Percentiles rank a stretch among this genome's conserved stretches.
phyloP scores from a whole-genome alignment of 306 rosid genomes.

The Begonia masoniana region DNA sequence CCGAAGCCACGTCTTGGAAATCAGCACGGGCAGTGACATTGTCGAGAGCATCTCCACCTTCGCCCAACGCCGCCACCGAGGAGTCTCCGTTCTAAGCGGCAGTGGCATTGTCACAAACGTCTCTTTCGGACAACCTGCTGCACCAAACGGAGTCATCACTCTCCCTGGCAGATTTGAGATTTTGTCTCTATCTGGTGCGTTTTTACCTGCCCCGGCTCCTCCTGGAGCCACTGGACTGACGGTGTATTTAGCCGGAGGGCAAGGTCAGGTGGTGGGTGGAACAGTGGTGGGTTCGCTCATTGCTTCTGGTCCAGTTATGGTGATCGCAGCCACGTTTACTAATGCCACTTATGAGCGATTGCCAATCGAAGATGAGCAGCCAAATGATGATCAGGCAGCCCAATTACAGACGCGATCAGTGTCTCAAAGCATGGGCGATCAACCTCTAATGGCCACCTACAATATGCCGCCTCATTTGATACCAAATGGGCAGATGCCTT shows the following conservation, averaged over 20 bases:
- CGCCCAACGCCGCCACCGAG: slow-evolving; percentile 72
- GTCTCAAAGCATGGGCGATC: slow-evolving; percentile 32
- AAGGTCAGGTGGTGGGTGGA: slow-evolving; percentile 88
- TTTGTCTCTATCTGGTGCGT: slow-evolving; percentile 62
- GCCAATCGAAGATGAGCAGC: slow-evolving; percentile 47
- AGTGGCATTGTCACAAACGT: slow-evolving; percentile 64
- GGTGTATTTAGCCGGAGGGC: slow-evolving; percentile 56
- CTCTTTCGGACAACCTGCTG: slow-evolving; percentile 53
- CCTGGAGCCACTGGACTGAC: slow-evolving; percentile 64
- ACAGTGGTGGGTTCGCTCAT: slow-evolving; percentile 52
- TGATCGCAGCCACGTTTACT: slow-evolving; percentile 71
- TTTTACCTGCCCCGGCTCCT: slow-evolving; percentile 73
- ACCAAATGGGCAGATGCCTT: slow-evolving; percentile 61
- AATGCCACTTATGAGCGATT: slow-evolving; percentile 76
- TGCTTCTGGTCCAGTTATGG: slow-evolving; percentile 70
- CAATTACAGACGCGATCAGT: background rate
- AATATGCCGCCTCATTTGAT: slow-evolving; percentile 54
- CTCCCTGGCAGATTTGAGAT: slow-evolving; percentile 75
- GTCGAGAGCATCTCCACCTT: slow-evolving; percentile 49
- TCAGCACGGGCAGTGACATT: slow-evolving; percentile 55
- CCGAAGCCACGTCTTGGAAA: slow-evolving; percentile 68
- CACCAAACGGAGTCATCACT: slow-evolving; percentile 37
- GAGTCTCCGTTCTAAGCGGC: slow-evolving; percentile 76
- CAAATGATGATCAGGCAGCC: slow-evolving; percentile 13
- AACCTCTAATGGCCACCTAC: slow-evolving; percentile 33